Conservation (phyloP, 2,329 filamentous ascomycete genomes). For the Xylaria sp. region DNA sequence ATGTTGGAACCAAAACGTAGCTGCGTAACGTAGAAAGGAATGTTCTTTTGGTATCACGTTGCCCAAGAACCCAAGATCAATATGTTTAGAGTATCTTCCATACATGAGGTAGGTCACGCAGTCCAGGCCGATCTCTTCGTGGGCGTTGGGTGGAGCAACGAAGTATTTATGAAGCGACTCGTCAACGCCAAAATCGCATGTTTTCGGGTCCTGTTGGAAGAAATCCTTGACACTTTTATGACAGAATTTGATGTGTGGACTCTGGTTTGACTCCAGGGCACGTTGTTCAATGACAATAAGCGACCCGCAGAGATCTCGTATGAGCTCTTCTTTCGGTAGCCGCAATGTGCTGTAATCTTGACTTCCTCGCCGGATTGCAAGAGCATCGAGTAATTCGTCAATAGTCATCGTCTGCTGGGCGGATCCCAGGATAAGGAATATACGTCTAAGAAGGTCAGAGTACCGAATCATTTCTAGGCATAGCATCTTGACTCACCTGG, state of each 20-base stretch:
- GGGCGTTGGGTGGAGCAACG: slow-evolving; percentile 3
- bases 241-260: slow-evolving; percentile 20
- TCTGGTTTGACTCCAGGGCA: not conserved
- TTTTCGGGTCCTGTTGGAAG: slow-evolving; percentile 27
- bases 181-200: slow-evolving; percentile 2
- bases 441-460: slow-evolving; percentile 22
- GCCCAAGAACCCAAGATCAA: slow-evolving; percentile 21
- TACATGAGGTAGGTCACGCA: slow-evolving; percentile 34
- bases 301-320: slow-evolving; percentile 29
- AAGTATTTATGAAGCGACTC: slow-evolving; percentile 28
- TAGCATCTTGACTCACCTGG: slow-evolving; percentile 20
- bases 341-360: slow-evolving; percentile 24
- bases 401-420: slow-evolving; percentile 25
- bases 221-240: slow-evolving; percentile 34
- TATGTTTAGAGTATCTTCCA: slow-evolving; percentile 28
- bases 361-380: slow-evolving; percentile 26
- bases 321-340: slow-evolving; percentile 28
- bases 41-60: slow-evolving; percentile 27
- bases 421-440: slow-evolving; percentile 27
- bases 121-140: slow-evolving; percentile 30
- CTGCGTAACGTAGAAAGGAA: slow-evolving; percentile 30
- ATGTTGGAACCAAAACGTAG: slow-evolving; percentile 34
- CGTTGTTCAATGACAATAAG: slow-evolving; percentile 23
- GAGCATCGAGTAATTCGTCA: slow-evolving; percentile 29
- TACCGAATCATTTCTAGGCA: not conserved